A percentile compares a stretch with the other conserved stretches of the same genome.
Conservation (phyloP, 768 basidiomycete species). For the Suillus subaureus region DNA sequence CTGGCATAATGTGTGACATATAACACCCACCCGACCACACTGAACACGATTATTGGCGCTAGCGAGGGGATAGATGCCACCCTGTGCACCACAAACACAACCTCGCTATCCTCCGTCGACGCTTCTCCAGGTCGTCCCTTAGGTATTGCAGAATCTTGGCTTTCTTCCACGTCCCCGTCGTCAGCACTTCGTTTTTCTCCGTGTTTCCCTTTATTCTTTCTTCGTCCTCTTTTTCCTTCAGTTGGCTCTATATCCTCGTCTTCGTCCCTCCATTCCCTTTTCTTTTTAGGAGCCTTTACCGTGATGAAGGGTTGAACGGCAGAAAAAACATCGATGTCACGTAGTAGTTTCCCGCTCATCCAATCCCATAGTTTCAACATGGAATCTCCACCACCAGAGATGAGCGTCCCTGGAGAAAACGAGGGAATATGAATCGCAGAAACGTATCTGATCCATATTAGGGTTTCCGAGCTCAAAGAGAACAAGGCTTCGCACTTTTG, state of each 20-base stretch:
- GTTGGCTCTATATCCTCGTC: conserved; percentile 22
- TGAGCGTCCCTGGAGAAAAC: conserved; percentile 47
- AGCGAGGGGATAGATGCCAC: conserved; percentile 49
- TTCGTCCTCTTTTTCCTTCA: conserved; percentile 18
- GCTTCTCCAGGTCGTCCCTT: background rate
- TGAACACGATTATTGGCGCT: conserved; percentile 57
- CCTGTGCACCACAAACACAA: conserved; percentile 57
- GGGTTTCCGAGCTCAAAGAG: background rate
- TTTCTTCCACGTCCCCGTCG: conserved; percentile 26
- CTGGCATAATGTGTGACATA: background rate
- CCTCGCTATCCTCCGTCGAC: conserved; percentile 27
- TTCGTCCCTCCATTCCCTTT: conserved; percentile 32
- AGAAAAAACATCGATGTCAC: conserved; percentile 53
- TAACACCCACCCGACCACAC: conserved; percentile 65
- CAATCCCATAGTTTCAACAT: conserved; percentile 80
- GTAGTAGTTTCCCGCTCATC: conserved; percentile 58
- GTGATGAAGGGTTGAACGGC: conserved; percentile 50
- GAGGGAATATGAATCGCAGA: conserved; percentile 76
- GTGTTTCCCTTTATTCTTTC: conserved; percentile 18
- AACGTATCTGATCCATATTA: conserved; percentile 60
- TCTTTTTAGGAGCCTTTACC: conserved; percentile 35
- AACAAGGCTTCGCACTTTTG: conserved; percentile 54
- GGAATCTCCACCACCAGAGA: conserved; percentile 90
- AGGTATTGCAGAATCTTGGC: conserved; percentile 12
- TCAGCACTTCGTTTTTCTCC: conserved; percentile 24